Evolutionary conservation across 106 monocot species (phyloP), one percentile per base, ranked within the genome.

Genomic region (Allium sativum): DNA sequence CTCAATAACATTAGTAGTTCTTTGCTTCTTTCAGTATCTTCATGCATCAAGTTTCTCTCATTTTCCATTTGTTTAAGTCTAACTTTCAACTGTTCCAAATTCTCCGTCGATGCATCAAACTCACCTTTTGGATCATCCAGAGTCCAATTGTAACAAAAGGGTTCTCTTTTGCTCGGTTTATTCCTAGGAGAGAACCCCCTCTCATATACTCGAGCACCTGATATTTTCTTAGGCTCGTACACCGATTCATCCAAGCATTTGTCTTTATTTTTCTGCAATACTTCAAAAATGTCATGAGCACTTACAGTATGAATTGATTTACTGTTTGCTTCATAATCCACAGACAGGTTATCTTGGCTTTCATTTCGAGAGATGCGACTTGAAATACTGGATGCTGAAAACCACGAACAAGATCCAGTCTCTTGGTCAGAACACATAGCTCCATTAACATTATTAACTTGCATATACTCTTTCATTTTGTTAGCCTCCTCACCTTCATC

Each of bases 1-100:
- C 53, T 68, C 55, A 83, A 71, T 65, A 82, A 54, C 62, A 75
- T 76, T 51, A 77, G 40, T 48, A 74, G 82, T 62, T 83, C 74
- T 18, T 79, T 72, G 43, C 65, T 44, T 12, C 55, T 73, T 40
- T 68, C 71, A 40, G 60, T 57, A 62, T 74, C 72, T 8, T 70
- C 61, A 8, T 68, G 58, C 56, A 73, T 65, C 48, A 65, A 42
- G 46, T 43, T 47, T 57, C 54, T 76, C 43, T 74, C 70, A 53
- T 70, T 46, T 44, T 87, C 78, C 45, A 87, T 54, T 20, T 77
- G 53, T 62, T 74, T 64, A 52, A 80, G 56, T 18, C 55, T 40
- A 55, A 44, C 59, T 54, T 69, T 80, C 2, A 79, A 58, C 62
- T 76, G 76, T 64, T 79, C 73, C 42, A 79, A n/a, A 48, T 77